Conservation (phyloP, 495 filamentous ascomycete species). For the Penicillium silybi region DNA sequence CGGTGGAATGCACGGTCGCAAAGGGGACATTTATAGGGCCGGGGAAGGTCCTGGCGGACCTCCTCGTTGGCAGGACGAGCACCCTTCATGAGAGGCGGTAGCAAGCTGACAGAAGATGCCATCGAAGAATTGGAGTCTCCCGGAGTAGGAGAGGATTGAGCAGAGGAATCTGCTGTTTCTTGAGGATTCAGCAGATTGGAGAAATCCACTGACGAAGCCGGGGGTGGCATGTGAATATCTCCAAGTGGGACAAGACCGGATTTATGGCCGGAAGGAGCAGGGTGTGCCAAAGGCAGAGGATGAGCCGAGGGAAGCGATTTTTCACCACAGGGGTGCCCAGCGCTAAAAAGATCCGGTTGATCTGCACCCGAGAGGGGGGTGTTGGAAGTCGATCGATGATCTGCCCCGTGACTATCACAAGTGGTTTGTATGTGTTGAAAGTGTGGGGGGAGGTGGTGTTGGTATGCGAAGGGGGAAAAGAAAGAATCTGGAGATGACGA, state of each 20-base stretch:
- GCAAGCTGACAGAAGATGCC: conserved; percentile 64
- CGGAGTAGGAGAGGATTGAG: conserved; percentile 22
- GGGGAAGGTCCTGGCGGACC: conserved; percentile 73
- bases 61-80: conserved; percentile 57
- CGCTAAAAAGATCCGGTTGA: conserved; percentile 29
- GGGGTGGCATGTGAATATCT: conserved; percentile 66
- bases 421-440: not conserved
- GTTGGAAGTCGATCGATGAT: not conserved
- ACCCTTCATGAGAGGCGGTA: conserved; percentile 64
- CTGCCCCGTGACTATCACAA: not conserved
- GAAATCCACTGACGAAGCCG: conserved; percentile 69
- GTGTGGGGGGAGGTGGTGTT: conserved; percentile 23
- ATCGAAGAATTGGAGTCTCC: conserved; percentile 50
- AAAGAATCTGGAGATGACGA: conserved; percentile 31
- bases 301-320: conserved; percentile 23
- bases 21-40: conserved; percentile 96
- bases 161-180: conserved; percentile 22
- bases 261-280: conserved; percentile 13
- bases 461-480: conserved; percentile 14
- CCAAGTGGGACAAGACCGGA: conserved; percentile 21
- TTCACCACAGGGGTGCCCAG: conserved; percentile 22
- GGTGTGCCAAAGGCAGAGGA: conserved; percentile 1
- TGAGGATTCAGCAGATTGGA: conserved; percentile 74
- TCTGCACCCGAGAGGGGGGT: conserved; percentile 26
- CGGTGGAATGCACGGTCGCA: conserved; percentile 99